Percentiles rank a stretch among this genome's conserved stretches.
Evolutionary conservation across 352 stramenopile genomes (phyloP).

Genomic region (Globisporangium paroecandrum): DNA sequence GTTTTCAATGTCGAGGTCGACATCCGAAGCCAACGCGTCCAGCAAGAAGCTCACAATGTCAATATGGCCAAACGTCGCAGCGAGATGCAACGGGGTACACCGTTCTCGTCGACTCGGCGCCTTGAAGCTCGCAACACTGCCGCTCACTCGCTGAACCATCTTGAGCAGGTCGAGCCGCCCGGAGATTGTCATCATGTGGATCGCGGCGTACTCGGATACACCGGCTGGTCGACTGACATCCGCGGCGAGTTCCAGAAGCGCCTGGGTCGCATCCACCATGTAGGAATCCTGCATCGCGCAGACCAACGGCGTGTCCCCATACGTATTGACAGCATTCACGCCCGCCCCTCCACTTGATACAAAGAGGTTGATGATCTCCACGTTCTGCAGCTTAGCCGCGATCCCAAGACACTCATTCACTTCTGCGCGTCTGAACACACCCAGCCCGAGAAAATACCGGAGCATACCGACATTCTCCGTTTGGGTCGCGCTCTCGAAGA

Average conservation of each 20-base stretch:
- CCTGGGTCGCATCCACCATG: background rate
- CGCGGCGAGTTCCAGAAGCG: background rate
- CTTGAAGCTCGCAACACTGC: background rate
- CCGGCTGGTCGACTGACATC: background rate
- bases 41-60: background rate
- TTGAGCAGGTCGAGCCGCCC: background rate
- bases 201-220: background rate
- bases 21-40: background rate
- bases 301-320: background rate
- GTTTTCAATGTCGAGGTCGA: background rate
- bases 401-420: constrained; percentile 1
- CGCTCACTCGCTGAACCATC: background rate
- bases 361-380: background rate
- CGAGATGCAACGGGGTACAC: background rate
- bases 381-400: background rate
- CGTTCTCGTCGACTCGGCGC: background rate
- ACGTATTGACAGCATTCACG: background rate
- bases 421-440: background rate
- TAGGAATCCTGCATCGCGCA: background rate
- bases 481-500: background rate
- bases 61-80: background rate
- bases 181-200: background rate
- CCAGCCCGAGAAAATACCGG: background rate
- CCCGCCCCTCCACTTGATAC: background rate
- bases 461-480: background rate